Evolutionary conservation across 805 yeast species (phyloP).

Genomic region (Saturnispora halmiae): DNA sequence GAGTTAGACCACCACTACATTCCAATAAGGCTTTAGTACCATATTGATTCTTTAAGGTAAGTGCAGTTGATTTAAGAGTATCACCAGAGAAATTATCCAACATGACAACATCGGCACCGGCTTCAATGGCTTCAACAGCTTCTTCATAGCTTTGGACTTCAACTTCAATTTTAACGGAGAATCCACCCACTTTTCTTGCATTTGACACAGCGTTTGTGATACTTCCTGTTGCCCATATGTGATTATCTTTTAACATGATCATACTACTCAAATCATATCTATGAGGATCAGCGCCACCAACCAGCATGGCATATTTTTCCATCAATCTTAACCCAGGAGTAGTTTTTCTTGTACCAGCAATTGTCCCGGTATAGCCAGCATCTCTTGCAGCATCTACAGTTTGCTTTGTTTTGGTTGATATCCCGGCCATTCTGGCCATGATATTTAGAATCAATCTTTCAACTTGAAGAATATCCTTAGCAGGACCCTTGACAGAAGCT

Average conservation of each 20-base stretch:
- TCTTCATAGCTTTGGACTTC: constrained; percentile 81
- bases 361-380: constrained; percentile 67
- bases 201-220: constrained; percentile 71
- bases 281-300: constrained; percentile 91
- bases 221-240: constrained; percentile 86
- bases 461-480: constrained; percentile 66
- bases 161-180: constrained; percentile 83
- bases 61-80: constrained; percentile 57
- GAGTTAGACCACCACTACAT: constrained; percentile 85
- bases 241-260: constrained; percentile 96
- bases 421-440: constrained; percentile 75
- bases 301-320: constrained; percentile 90
- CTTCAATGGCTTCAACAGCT: constrained; percentile 85
- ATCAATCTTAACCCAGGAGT: constrained; percentile 87
- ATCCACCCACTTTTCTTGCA: constrained; percentile 80
- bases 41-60: constrained; percentile 51
- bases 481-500: constrained; percentile 75
- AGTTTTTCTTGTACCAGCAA: constrained; percentile 96
- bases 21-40: constrained; percentile 49
- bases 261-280: constrained; percentile 84
- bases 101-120: constrained; percentile 96
- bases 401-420: constrained; percentile 64
- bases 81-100: constrained; percentile 75
- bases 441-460: constrained; percentile 83
- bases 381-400: constrained; percentile 54